A percentile compares a stretch with the other conserved stretches of the same genome.
These are phyloP conservation scores for Claviceps africana DNA, from an alignment of 2,329 filamentous ascomycete genomes.

Conservation along the genomic window DNA sequence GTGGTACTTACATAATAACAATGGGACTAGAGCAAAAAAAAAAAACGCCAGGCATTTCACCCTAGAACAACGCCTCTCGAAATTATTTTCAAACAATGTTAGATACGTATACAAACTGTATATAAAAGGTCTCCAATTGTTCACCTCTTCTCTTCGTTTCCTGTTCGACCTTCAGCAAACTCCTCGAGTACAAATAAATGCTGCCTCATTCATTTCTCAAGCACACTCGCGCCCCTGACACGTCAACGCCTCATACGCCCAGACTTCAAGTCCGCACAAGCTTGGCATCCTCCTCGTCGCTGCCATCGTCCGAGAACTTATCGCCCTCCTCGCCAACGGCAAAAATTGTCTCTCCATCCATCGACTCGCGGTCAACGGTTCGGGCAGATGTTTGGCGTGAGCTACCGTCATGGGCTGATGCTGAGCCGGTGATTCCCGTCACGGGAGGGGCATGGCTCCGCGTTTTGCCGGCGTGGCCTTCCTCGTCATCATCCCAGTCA, in stretches of 20 bases:
- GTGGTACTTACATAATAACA: too few relatives aligned
- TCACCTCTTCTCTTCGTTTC: background rate
- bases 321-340: constrained; percentile 78
- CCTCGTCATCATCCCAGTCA: constrained; percentile 40
- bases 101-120: background rate
- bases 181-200: background rate
- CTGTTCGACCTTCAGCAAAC: background rate
- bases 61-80: background rate
- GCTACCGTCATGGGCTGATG: constrained; percentile 11
- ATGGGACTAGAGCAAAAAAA: too few relatives aligned
- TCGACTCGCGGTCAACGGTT: constrained; percentile 36
- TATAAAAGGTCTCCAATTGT: background rate
- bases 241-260: too few relatives aligned
- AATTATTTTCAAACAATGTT: too few relatives aligned
- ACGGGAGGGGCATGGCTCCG: constrained; percentile 11
- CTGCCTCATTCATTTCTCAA: background rate
- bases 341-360: constrained; percentile 89
- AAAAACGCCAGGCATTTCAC: background rate
- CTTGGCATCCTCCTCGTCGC: constrained; percentile 32
- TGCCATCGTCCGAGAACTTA: constrained; percentile 66
- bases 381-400: constrained; percentile 12
- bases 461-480: constrained; percentile 35
- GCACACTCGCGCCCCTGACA: too few relatives aligned
- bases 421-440: constrained; percentile 13
- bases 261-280: constrained; percentile 34